Evolutionary conservation across 768 basidiomycete genomes (phyloP).

Genomic region (Mycena maculata): DNA sequence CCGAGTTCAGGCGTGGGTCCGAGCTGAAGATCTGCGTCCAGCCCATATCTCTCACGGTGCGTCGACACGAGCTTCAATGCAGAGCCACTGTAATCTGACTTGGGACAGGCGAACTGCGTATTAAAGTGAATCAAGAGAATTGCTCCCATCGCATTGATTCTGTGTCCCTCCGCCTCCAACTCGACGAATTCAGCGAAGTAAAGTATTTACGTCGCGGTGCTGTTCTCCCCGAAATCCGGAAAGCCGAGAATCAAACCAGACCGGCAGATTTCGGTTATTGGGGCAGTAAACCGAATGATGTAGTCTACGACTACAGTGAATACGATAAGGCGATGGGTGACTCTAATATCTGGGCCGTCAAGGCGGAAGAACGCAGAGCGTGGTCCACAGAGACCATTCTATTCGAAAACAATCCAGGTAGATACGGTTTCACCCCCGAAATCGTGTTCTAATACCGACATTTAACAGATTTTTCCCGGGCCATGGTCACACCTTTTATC

Average conservation of each 20-base stretch:
- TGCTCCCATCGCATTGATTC: conserved; percentile 20
- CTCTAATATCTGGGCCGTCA: conserved; percentile 17
- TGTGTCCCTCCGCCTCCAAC: conserved; percentile 22
- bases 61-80: neutral
- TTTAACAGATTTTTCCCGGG: conserved; percentile 3
- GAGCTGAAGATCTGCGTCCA: conserved; percentile 16
- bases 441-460: neutral
- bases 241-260: conserved; percentile 11
- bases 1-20: conserved; percentile 17
- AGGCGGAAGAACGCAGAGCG: conserved; percentile 23
- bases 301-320: conserved; percentile 13
- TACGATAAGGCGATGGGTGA: conserved; percentile 23
- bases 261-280: neutral
- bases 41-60: conserved; percentile 18
- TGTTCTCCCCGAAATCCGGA: conserved; percentile 13
- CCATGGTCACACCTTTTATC: conserved; percentile 6
- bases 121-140: conserved; percentile 11
- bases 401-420: conserved; percentile 17
- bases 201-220: conserved; percentile 12
- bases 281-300: neutral
- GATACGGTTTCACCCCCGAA: neutral
- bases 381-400: conserved; percentile 24
- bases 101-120: conserved; percentile 24
- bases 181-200: conserved; percentile 28
- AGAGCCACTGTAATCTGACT: neutral